Conservation (phyloP, 805 yeast species). For the Nakazawaea ernobii region DNA sequence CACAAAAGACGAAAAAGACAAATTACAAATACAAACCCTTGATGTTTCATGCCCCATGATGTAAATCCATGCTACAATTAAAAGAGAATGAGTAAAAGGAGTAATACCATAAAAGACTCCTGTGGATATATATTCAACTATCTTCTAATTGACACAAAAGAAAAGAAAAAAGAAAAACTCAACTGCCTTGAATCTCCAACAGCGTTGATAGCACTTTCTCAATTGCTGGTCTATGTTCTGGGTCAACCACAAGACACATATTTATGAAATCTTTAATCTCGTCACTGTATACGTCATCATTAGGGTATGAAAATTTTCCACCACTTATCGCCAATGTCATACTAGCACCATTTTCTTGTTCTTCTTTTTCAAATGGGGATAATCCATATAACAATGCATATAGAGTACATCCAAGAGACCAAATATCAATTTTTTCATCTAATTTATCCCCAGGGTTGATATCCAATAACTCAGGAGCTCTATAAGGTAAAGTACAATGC, state of each 20-base stretch:
- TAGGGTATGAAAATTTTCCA: conserved; percentile 59
- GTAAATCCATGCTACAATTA: too few species aligned
- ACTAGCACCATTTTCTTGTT: conserved; percentile 76
- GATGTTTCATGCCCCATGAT: too few species aligned
- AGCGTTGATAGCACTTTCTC: conserved; percentile 52
- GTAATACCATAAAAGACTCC: not conserved
- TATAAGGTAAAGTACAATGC: conserved; percentile 78
- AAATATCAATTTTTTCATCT: conserved; percentile 75
- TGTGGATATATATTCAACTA: not conserved
- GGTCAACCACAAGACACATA: conserved; percentile 58
- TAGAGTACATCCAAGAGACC: conserved; percentile 87
- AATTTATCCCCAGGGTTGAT: conserved; percentile 60
- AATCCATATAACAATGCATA: conserved; percentile 72
- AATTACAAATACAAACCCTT: too few species aligned
- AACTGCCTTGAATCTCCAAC: conserved; percentile 30
- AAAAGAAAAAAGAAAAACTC: not conserved
- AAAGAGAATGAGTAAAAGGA: not conserved
- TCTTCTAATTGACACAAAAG: too few species aligned
- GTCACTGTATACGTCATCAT: conserved; percentile 43
- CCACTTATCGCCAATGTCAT: conserved; percentile 67
- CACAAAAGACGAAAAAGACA: too few species aligned
- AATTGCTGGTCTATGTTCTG: conserved; percentile 55
- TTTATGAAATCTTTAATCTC: conserved; percentile 51
- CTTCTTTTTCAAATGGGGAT: conserved; percentile 86
- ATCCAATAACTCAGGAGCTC: conserved; percentile 88